A percentile compares a stretch with the other conserved stretches of the same genome.
Evolutionary conservation across 208 protist species (phyloP).

Genomic region (Tritrichomonas musculus): DNA sequence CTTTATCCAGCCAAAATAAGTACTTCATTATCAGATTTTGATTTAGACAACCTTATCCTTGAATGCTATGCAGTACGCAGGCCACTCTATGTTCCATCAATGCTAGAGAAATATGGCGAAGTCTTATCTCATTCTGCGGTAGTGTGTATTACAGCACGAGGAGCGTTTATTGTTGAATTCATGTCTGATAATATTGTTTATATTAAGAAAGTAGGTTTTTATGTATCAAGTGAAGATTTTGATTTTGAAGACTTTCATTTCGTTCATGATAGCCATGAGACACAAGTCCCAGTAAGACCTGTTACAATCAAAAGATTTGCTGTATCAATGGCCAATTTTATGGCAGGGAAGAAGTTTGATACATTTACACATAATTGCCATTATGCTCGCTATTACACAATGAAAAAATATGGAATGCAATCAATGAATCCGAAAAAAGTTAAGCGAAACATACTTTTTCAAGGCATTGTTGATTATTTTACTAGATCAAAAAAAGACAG

Average conservation of each 20-base stretch:
- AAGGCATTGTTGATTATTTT: constrained; percentile 6
- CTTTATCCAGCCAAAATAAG: too few species aligned
- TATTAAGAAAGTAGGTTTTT: neutral
- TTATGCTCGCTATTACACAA: neutral
- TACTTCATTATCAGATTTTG: too few species aligned
- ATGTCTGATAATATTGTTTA: neutral
- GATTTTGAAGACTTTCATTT: neutral
- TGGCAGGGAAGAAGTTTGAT: neutral
- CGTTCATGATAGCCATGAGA: neutral
- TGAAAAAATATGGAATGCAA: constrained; percentile 19
- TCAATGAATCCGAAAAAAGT: neutral
- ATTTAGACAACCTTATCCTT: too few species aligned
- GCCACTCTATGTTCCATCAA: neutral
- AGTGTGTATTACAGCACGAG: neutral
- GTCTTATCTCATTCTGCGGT: neutral
- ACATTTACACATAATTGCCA: constrained; percentile 14
- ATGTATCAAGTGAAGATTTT: neutral
- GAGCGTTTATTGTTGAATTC: neutral
- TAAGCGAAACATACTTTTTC: neutral
- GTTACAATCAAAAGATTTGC: neutral
- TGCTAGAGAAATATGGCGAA: neutral
- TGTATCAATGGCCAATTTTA: neutral
- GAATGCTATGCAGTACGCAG: neutral
- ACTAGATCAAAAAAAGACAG: too few species aligned
- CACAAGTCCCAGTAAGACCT: neutral